These are phyloP conservation scores for Inga oerstediana DNA, from an alignment of 306 rosid genomes.

Conservation along the genomic window DNA sequence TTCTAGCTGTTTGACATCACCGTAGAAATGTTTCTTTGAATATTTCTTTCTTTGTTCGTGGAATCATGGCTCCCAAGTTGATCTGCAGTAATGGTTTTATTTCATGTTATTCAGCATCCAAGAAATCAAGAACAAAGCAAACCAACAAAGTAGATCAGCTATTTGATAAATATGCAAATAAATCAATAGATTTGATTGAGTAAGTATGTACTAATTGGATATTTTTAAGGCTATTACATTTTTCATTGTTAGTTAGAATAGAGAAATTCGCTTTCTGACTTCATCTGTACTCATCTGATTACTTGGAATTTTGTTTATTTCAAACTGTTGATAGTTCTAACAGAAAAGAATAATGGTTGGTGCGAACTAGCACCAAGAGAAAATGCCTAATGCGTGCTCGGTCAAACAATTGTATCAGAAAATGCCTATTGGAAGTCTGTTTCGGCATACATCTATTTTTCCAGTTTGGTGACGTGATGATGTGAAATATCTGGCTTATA, in stretches of 20 bases:
- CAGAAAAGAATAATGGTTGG: background rate
- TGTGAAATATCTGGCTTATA: background rate
- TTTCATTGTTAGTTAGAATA: slow-evolving; percentile 16
- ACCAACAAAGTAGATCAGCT: slow-evolving; percentile 43
- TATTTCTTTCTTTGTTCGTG: background rate
- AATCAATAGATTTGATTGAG: slow-evolving; percentile 58
- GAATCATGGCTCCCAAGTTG: slow-evolving; percentile 8
- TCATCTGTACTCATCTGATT: slow-evolving; percentile 14
- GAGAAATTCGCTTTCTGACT: background rate
- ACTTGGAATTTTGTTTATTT: background rate
- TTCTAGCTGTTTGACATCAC: background rate
- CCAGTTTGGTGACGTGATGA: background rate
- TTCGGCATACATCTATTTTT: background rate
- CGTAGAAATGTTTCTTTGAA: background rate
- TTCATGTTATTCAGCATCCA: slow-evolving; percentile 42
- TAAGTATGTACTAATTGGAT: slow-evolving; percentile 44
- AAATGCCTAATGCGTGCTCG: background rate
- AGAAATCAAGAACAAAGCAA: slow-evolving; percentile 50
- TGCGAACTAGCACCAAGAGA: background rate
- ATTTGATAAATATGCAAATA: slow-evolving; percentile 52
- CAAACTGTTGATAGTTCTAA: background rate
- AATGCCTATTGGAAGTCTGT: background rate
- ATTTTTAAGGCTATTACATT: slow-evolving; percentile 8
- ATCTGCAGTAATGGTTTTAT: slow-evolving; percentile 16
- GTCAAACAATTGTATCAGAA: background rate